A percentile compares a stretch with the other conserved stretches of the same genome.
Evolutionary conservation across 345 rosid species (phyloP).

Genomic region (Dipteronia dyeriana): DNA sequence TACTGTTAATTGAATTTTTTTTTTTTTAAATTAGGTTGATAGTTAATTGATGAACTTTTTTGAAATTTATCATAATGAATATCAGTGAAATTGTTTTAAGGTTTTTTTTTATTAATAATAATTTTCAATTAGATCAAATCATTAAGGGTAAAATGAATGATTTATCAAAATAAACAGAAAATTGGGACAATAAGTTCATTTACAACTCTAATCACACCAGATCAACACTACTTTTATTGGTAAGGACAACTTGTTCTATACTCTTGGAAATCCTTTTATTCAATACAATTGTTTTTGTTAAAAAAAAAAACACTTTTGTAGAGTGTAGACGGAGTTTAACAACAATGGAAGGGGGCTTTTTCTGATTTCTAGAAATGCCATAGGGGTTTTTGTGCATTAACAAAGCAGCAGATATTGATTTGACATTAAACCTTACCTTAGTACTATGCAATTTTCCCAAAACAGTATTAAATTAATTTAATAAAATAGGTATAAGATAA

Average conservation of each 20-base stretch:
- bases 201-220: neutral
- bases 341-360: neutral
- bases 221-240: neutral
- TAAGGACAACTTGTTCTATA: too few relatives aligned
- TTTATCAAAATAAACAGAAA: neutral
- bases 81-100: neutral
- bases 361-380: neutral
- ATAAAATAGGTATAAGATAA: neutral
- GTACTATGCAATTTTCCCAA: neutral
- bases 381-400: neutral
- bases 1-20: neutral
- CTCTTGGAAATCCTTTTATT: too few relatives aligned
- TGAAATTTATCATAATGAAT: neutral
- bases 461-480: neutral
- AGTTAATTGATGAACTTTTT: too few relatives aligned
- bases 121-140: neutral
- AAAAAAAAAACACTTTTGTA: neutral
- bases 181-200: neutral
- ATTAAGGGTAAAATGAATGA: neutral
- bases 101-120: too few relatives aligned
- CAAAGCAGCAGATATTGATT: neutral
- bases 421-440: neutral
- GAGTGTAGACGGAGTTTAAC: neutral
- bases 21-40: too few relatives aligned
- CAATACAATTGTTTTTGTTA: too few relatives aligned